Evolutionary conservation across 345 rosid genomes (phyloP).

Genomic region (Limnanthes douglasii): DNA sequence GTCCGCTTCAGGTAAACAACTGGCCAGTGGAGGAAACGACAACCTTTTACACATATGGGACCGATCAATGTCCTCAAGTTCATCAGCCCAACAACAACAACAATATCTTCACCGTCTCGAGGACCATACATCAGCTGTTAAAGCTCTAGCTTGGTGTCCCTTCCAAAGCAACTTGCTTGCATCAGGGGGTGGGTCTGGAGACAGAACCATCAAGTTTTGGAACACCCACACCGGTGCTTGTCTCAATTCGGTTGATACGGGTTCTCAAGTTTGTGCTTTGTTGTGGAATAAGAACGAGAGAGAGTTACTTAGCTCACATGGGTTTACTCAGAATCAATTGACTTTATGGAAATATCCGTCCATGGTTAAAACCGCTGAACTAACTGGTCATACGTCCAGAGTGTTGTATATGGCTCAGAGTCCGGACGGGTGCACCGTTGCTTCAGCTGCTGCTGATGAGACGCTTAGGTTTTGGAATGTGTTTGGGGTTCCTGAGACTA

Average conservation of each 20-base stretch:
- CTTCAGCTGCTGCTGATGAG: slow-evolving; percentile 72
- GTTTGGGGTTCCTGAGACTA: slow-evolving; percentile 35
- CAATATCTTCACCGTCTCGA: slow-evolving; percentile 22
- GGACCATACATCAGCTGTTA: slow-evolving; percentile 32
- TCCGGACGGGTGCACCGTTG: slow-evolving; percentile 65
- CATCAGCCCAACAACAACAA: slow-evolving; percentile 18
- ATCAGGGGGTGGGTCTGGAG: slow-evolving; percentile 22
- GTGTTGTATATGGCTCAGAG: slow-evolving; percentile 27
- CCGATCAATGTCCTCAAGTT: slow-evolving; percentile 22
- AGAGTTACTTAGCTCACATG: slow-evolving; percentile 21
- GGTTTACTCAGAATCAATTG: slow-evolving; percentile 20
- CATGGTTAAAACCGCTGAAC: slow-evolving; percentile 26
- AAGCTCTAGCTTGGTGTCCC: slow-evolving; percentile 45
- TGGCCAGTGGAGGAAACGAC: slow-evolving; percentile 34
- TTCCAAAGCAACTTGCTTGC: slow-evolving; percentile 19
- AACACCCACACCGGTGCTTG: slow-evolving; percentile 21
- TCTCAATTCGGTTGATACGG: slow-evolving; percentile 19
- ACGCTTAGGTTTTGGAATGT: slow-evolving; percentile 64
- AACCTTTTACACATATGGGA: slow-evolving; percentile 32
- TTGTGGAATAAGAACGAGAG: slow-evolving; percentile 20
- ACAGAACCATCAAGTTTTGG: slow-evolving; percentile 20
- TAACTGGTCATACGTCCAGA: slow-evolving; percentile 24
- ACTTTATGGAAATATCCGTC: slow-evolving; percentile 23
- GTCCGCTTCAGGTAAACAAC: slow-evolving; percentile 36
- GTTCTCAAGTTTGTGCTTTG: slow-evolving; percentile 19